Base-by-base conservation (phyloP, 2,329 filamentous ascomycete species). In the Ophiostoma tasmaniense region DNA sequence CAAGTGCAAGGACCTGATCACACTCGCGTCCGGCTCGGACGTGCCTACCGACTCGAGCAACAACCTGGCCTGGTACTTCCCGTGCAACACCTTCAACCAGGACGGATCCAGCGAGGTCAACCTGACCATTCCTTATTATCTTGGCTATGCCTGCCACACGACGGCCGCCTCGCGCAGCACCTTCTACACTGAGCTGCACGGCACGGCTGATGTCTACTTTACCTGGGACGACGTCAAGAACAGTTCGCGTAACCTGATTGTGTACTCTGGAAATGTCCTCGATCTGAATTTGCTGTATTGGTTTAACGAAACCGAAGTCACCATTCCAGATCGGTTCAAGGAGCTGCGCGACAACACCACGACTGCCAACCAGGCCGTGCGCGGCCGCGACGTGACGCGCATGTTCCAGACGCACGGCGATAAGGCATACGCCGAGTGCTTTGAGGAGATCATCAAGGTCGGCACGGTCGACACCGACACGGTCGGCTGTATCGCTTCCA, bases 211-310 rank as follows among this genome's bases (percentile, higher is more conserved):
- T 74, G 94, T 99, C 20, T 99, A 94, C 79, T 99, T 92, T 77
- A 96, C 90, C 1, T 99, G 95, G 95, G 88, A 94, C 30, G 95
- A 99, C 75, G 87, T 98, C 74, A 91, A 87, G 76, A 99, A 99
- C 79, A 86, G 80, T 71, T 92, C 90, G 39, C 90, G 95, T 70
- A 98, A 98, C 76, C 83, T 99, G 64, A 88, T 97, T 73, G 92
- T 98, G 2, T 99, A 97, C 80, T 96, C 93, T 17, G 94, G 94
- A 68, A 92, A 91, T 75, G 95, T 99, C 3, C 84, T 99, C 55
- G 95, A 99, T 76, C 83, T 99, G 35, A 86, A 96, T 74, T 85
- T 99, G 37, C 83, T 99, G 33, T 83, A 89, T 70, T 99, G 93
- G 93, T 94, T 99, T 81, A 92, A 99, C 78, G 85, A 83, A 37